Conservation (phyloP, 257 asterid species). For the Solanum appendiculatum region DNA sequence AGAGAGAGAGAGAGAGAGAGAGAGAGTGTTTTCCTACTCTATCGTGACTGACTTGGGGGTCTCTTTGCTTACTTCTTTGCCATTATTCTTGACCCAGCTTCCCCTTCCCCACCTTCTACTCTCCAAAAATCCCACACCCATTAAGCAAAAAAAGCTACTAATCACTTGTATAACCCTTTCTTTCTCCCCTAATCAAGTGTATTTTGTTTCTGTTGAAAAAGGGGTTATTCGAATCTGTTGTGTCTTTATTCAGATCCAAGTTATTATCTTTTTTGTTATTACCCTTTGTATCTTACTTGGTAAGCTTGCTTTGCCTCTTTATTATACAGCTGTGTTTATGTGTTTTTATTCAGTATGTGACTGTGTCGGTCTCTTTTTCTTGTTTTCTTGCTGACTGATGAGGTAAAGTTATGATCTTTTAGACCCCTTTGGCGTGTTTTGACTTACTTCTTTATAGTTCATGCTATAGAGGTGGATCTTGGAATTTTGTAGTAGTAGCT, state of each 20-base stretch:
- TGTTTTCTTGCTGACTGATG: neutral
- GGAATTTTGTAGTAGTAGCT: neutral
- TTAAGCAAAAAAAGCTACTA: neutral
- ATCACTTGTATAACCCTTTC: neutral
- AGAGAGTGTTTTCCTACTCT: neutral
- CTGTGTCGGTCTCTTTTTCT: neutral
- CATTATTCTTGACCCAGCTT: neutral
- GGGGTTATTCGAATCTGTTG: neutral
- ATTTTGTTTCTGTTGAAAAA: neutral
- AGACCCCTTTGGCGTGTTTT: neutral
- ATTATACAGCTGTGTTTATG: neutral
- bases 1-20: neutral
- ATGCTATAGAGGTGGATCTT: neutral
- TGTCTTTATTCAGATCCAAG: neutral
- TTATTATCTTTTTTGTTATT: neutral
- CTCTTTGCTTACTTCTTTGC: neutral
- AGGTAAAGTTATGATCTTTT: neutral
- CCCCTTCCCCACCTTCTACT: neutral
- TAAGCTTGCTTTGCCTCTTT: neutral
- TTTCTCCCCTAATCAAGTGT: neutral
- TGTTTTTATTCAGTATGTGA: neutral
- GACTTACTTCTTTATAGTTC: neutral
- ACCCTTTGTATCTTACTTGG: neutral
- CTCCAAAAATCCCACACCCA: neutral
- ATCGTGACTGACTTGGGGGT: neutral